Evolutionary conservation across 1,284 basidiomycete species (phyloP), one percentile per base, ranked within the genome.

Genomic region (Lentinus polychrous): DNA sequence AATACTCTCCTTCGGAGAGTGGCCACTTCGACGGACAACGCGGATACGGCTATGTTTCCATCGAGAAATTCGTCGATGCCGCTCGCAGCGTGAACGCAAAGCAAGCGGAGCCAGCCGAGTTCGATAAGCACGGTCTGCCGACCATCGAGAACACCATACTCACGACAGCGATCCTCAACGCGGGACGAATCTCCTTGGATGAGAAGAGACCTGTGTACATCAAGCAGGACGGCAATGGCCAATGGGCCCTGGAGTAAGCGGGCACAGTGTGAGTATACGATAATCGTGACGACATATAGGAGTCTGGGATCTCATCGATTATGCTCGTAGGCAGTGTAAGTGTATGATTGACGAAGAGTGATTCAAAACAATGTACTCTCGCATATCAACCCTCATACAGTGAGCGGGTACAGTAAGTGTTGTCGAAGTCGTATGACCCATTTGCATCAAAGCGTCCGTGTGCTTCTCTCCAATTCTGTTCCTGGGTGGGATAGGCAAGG

Each of bases 11-110:
- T 0, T 91, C 89, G 49, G 88, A 89, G 67, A 86, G 81, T 50
- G 93, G 93, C 11, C 88, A 89, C 69, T 95, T 95, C 62, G 91
- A 94, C 59, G 91, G 91, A 33, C 92, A 94, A 68, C 81, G 85
- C 50, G 93, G 92, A 4, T 96, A 95, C 66, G 93, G 86, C 59
- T 79, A 95, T 65, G 73, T 94, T 56, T 93, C 90, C 15, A 86
- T 95, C 58, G 92, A 94, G 67, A 94, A 91, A 69, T 95, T 95
- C 67, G 74, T 94, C 63, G 88, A 86, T 62, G 87, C 86, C 8
- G 78, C 82, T 38, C 77, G 81, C 40, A 76, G 75, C 52, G 89
- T 94, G 57, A 91, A 93, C 58, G 79, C 83, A 11, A 81, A 83
- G 14, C 63, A 73, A 49, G 69, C 78, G 42, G 76, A 76, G 66